phyloP scores from a whole-genome alignment of 176 grass and related monocot genomes.

The Raddia guianensis region DNA sequence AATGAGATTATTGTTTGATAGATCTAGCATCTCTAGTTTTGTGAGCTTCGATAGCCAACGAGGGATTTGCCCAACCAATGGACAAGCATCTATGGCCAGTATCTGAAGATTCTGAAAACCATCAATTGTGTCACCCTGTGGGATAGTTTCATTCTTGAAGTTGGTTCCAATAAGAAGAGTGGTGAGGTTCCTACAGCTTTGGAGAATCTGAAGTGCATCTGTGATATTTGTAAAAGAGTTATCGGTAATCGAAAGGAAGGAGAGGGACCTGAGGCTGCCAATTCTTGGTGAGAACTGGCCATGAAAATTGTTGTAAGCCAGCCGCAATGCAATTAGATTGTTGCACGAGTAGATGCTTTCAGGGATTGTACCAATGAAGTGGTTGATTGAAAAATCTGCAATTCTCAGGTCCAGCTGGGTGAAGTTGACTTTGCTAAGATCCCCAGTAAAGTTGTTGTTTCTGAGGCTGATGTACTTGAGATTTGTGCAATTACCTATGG shows the following conservation, averaged over 20 bases:
- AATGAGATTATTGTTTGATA: constrained; percentile 61
- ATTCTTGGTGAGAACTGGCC: constrained; percentile 67
- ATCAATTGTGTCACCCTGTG: constrained; percentile 45
- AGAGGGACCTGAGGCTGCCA: constrained; percentile 51
- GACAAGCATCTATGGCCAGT: constrained; percentile 49
- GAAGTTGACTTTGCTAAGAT: constrained; percentile 61
- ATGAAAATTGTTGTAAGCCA: constrained; percentile 55
- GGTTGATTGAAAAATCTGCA: constrained; percentile 65
- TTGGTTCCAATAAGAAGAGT: constrained; percentile 58
- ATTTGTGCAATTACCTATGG: constrained; percentile 57
- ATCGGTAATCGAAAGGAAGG: constrained; percentile 65
- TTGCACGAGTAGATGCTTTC: constrained; percentile 72
- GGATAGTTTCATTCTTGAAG: constrained; percentile 60
- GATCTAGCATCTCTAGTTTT: constrained; percentile 67
- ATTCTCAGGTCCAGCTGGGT: constrained; percentile 53
- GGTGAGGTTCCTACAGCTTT: constrained; percentile 56
- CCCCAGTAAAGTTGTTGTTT: constrained; percentile 60
- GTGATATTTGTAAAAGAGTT: constrained; percentile 67
- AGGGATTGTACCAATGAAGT: constrained; percentile 63
- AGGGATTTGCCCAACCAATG: constrained; percentile 58
- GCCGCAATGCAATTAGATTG: constrained; percentile 61
- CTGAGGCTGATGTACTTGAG: constrained; percentile 66
- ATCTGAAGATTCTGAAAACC: constrained; percentile 68
- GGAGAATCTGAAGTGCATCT: constrained; percentile 63
- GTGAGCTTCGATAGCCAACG: constrained; percentile 62